phyloP scores from a whole-genome alignment of 1,284 basidiomycete species.

The Puccinia horiana region DNA sequence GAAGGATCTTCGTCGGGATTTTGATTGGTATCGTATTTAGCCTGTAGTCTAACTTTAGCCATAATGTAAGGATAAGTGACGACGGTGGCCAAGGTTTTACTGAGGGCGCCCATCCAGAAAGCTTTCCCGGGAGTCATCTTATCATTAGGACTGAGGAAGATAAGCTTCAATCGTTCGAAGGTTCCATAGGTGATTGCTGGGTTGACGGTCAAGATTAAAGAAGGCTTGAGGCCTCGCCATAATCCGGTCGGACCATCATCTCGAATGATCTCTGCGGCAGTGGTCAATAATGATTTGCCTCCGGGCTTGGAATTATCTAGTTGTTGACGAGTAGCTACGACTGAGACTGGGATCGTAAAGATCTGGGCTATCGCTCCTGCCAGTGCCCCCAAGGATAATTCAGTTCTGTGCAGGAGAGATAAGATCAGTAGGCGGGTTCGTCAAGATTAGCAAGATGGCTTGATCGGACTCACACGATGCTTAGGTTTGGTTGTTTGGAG shows the following conservation, averaged over 20 bases:
- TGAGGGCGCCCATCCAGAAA: constrained; percentile 86
- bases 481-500: constrained; percentile 1
- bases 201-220: constrained; percentile 85
- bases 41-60: constrained; percentile 97
- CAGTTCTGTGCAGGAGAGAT: constrained; percentile 61
- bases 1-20: constrained; percentile 43
- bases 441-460: background rate
- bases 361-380: constrained; percentile 94
- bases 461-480: constrained; percentile 9
- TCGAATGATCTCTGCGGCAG: constrained; percentile 82
- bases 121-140: constrained; percentile 77
- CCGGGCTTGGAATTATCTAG: constrained; percentile 68
- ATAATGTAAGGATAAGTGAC: constrained; percentile 72
- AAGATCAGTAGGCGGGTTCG: constrained; percentile 59
- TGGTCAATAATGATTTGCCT: constrained; percentile 66
- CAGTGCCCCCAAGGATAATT: constrained; percentile 82
- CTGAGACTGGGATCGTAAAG: constrained; percentile 96
- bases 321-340: constrained; percentile 97
- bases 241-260: constrained; percentile 88
- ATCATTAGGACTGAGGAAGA: constrained; percentile 61
- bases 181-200: constrained; percentile 98
- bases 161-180: constrained; percentile 84
- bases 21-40: constrained; percentile 59
- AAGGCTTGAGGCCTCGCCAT: constrained; percentile 91
- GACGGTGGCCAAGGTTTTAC: constrained; percentile 92